phyloP scores from a whole-genome alignment of 352 stramenopile species.

The Poterioochromonas sp. region DNA sequence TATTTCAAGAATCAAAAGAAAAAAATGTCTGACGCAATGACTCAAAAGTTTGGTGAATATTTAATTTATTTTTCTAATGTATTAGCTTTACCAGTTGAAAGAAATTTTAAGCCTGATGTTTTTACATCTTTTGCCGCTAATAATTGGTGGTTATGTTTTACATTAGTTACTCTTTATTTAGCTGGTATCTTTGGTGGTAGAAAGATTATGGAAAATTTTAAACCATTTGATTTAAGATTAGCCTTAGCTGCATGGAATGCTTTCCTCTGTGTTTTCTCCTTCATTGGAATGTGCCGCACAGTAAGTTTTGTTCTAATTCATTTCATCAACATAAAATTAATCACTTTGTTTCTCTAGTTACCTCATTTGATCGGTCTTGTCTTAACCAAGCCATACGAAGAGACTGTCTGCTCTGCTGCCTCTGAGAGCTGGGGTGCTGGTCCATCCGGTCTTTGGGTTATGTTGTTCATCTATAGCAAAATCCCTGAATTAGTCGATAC shows the following conservation, averaged over 20 bases:
- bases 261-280: slow-evolving; percentile 37
- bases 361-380: slow-evolving; percentile 3
- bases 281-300: slow-evolving; percentile 37
- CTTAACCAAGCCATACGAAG: background rate
- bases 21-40: too few species aligned
- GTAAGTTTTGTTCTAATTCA: background rate
- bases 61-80: background rate
- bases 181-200: background rate
- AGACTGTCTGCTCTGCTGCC: background rate
- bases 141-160: background rate
- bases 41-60: background rate
- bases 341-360: background rate
- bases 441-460: slow-evolving; percentile 26
- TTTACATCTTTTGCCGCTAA: background rate
- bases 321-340: too few species aligned
- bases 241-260: slow-evolving; percentile 39
- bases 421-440: background rate
- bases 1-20: too few species aligned
- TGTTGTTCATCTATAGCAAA: slow-evolving; percentile 38
- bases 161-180: background rate
- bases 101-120: background rate
- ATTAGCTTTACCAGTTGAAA: background rate
- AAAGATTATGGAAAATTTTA: slow-evolving; percentile 43
- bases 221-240: slow-evolving; percentile 38
- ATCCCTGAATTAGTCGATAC: slow-evolving; percentile 50